These are phyloP conservation scores for Aquilaria malaccensis DNA, from an alignment of 345 rosid genomes.

Conservation along the genomic window DNA sequence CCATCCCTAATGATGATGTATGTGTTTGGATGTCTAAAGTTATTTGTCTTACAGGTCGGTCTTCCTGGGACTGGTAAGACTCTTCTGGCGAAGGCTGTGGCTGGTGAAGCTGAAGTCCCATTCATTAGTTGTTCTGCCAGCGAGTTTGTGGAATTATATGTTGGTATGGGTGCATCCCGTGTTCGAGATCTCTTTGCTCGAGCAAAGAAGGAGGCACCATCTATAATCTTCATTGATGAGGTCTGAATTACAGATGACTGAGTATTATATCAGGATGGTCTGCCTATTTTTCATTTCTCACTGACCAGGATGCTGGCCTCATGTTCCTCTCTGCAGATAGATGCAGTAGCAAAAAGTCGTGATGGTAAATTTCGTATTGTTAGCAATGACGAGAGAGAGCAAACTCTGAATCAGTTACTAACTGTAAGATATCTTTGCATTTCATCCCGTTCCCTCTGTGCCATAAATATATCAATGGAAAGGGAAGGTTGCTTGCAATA, in stretches of 20 bases:
- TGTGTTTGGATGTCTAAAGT: not conserved
- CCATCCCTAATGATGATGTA: not conserved
- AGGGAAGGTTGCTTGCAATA: no score
- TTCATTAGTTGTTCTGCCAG: conserved; percentile 96
- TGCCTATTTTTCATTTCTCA: conserved; percentile 1
- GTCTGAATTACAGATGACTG: conserved; percentile 21
- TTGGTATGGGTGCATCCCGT: conserved; percentile 99
- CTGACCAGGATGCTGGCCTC: conserved; percentile 4
- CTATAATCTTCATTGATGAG: conserved; percentile 94
- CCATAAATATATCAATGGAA: no score
- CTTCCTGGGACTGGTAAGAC: conserved; percentile 99
- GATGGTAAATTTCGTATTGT: conserved; percentile 85
- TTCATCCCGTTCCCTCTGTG: conserved; percentile 1
- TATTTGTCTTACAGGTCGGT: conserved; percentile 58
- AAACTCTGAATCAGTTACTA: conserved; percentile 94
- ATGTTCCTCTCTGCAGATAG: conserved; percentile 50
- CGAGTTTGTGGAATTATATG: conserved; percentile 91
- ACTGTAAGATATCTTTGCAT: conserved; percentile 46
- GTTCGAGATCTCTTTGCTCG: conserved; percentile 93
- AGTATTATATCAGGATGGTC: conserved; percentile 4
- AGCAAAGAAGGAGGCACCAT: conserved; percentile 98
- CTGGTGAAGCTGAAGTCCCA: conserved; percentile 96
- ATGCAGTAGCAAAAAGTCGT: conserved; percentile 98
- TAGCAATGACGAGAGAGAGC: conserved; percentile 94
- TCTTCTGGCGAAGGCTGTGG: conserved; percentile 90